Evolutionary conservation across 83 land plant genomes (phyloP), one percentile per base, ranked within the genome.

Genomic region (Picea mariana): DNA sequence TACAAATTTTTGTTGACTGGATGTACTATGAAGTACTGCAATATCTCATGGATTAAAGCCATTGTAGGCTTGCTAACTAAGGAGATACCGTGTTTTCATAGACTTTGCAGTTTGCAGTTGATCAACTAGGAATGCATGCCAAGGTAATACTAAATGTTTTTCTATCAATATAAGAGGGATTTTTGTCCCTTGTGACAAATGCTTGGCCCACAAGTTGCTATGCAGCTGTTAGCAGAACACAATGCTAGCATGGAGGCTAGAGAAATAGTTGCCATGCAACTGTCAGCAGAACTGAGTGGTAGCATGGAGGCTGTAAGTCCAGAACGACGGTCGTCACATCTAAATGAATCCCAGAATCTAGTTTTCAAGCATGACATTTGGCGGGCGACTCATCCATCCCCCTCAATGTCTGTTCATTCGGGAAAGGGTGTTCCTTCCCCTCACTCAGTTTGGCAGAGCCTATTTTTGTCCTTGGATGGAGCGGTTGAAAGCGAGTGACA

Each of bases 111-210:
- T n/a, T n/a, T n/a, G n/a, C n/a, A n/a, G n/a, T n/a, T n/a, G n/a
- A n/a, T n/a, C n/a, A n/a, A n/a, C n/a, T n/a, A n/a, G 87, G 91
- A 82, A 40, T 92, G 38, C 86, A 91, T 13, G 69, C 67, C 20
- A 90, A 90, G 13, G 92, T 88, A 49, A 86, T 92, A 73, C 83
- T 79, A 71, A 88, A 87, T 84, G 95, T 91, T 20, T 88, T 93
- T 76, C 62, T 66, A 80, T 83, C 90, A 3, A 91, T 90, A 3
- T 93, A 93, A 59, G 93, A 89, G 64, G 91, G 84, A 12, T 93
- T 93, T 34, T 49, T 87, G 77, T 86, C 80, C 11, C 79, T 86
- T 24, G 95, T 91, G 79, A 82, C 83, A 84, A 21, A 80, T 21
- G 81, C 84, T 42, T 42, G 44, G 44, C 44, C 6, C 5, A 42